These are phyloP conservation scores for Podaxis sp. DNA, from an alignment of 768 basidiomycete species.

Conservation along the genomic window DNA sequence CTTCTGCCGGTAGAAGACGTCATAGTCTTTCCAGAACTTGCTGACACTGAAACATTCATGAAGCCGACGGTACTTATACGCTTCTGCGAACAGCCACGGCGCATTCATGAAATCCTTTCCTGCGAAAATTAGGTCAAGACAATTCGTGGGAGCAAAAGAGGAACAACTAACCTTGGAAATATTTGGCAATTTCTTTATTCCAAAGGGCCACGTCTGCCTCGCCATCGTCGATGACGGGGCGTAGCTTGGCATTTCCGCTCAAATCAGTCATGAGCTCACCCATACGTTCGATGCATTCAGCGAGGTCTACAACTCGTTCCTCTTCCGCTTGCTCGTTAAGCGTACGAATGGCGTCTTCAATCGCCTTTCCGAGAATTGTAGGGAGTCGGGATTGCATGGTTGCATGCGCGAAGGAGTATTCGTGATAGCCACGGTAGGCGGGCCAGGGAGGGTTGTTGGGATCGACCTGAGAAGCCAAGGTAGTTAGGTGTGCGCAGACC, in stretches of 20 bases:
- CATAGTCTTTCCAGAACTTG: constrained; percentile 88
- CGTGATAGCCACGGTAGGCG: constrained; percentile 77
- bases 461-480: constrained; percentile 48
- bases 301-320: constrained; percentile 82
- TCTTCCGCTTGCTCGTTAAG: constrained; percentile 84
- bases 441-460: constrained; percentile 86
- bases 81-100: constrained; percentile 95
- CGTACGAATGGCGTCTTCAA: constrained; percentile 87
- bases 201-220: constrained; percentile 92
- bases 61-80: constrained; percentile 88
- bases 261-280: constrained; percentile 86
- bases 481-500: background rate
- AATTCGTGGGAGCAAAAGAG: background rate
- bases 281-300: constrained; percentile 86
- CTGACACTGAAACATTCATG: constrained; percentile 92
- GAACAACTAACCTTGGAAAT: constrained; percentile 70
- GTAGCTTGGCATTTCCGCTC: constrained; percentile 76
- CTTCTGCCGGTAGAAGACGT: constrained; percentile 95
- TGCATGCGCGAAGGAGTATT: constrained; percentile 84
- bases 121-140: constrained; percentile 20
- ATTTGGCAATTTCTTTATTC: constrained; percentile 97
- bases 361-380: constrained; percentile 93
- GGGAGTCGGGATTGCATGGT: constrained; percentile 97
- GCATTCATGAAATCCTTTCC: constrained; percentile 95
- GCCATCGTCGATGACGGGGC: constrained; percentile 87